Conservation (phyloP, 768 basidiomycete species). For the Kwoniella mangroviensis region DNA sequence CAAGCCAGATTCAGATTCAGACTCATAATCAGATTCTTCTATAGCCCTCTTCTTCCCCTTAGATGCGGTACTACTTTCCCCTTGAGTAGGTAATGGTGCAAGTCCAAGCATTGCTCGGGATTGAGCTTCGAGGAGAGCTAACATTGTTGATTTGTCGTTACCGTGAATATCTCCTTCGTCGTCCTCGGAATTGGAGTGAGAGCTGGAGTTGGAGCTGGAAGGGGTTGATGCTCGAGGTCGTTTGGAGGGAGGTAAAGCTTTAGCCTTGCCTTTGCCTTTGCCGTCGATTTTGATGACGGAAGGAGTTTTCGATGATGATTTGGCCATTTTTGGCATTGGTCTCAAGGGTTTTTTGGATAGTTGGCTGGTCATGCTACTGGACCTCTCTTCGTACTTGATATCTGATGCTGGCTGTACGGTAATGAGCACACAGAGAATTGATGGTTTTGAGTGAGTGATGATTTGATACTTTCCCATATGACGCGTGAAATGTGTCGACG, state of each 20-base stretch:
- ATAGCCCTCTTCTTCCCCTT: constrained; percentile 23
- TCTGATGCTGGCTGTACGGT: too few relatives aligned
- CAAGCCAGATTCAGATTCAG: background rate
- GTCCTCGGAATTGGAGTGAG: background rate
- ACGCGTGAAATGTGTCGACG: too few relatives aligned
- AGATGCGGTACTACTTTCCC: constrained; percentile 29
- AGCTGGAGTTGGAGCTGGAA: background rate
- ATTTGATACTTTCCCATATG: too few relatives aligned
- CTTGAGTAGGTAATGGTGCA: constrained; percentile 1
- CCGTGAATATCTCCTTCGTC: constrained; percentile 20
- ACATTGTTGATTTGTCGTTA: constrained; percentile 40
- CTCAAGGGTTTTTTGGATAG: background rate
- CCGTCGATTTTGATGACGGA: too few relatives aligned
- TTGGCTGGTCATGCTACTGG: background rate
- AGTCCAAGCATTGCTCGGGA: constrained; percentile 54
- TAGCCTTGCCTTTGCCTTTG: constrained; percentile 20
- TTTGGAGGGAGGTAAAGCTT: constrained; percentile 7
- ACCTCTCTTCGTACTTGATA: too few relatives aligned
- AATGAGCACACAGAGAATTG: too few relatives aligned
- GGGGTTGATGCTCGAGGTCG: constrained; percentile 11
- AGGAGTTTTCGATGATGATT: background rate
- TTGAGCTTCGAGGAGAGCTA: constrained; percentile 55
- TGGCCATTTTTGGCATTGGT: background rate
- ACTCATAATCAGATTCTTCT: background rate
- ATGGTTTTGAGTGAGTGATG: too few relatives aligned